A percentile compares a stretch with the other conserved stretches of the same genome.
phyloP scores from a whole-genome alignment of 768 basidiomycete genomes.

The Pleurotus sapidus region DNA sequence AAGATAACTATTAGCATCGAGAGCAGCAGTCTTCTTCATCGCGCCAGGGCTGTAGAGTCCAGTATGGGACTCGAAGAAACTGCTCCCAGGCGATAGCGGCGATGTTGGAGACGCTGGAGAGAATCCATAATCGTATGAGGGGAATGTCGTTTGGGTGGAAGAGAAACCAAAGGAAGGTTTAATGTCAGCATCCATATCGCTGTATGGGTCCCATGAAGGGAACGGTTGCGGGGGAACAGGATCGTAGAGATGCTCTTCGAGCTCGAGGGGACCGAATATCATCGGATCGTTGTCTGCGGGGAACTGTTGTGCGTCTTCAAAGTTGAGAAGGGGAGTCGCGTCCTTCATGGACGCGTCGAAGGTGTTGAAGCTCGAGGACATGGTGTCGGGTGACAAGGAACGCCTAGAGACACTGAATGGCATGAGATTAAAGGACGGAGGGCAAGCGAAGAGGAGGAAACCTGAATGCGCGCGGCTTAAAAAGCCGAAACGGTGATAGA shows the following conservation, averaged over 20 bases:
- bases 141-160: constrained; percentile 22
- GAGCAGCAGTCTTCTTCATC: constrained; percentile 38
- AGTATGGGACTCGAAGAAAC: constrained; percentile 33
- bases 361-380: constrained; percentile 17
- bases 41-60: constrained; percentile 36
- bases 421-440: constrained; percentile 35
- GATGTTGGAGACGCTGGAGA: constrained; percentile 38
- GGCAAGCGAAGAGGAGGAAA: constrained; percentile 21
- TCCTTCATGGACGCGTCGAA: constrained; percentile 24
- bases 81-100: constrained; percentile 12
- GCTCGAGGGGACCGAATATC: constrained; percentile 58
- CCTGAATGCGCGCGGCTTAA: constrained; percentile 27
- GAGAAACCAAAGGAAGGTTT: constrained; percentile 35
- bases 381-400: constrained; percentile 22
- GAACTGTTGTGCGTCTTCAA: constrained; percentile 32
- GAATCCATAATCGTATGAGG: constrained; percentile 32
- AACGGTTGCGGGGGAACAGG: constrained; percentile 13
- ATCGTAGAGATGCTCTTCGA: constrained; percentile 38
- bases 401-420: constrained; percentile 30
- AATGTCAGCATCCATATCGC: constrained; percentile 20
- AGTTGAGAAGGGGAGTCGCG: constrained; percentile 28
- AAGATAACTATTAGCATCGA: constrained; percentile 45
- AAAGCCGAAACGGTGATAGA: constrained; percentile 27
- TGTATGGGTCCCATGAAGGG: constrained; percentile 33
- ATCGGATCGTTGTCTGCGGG: constrained; percentile 44